A percentile compares a stretch with the other conserved stretches of the same genome.
Evolutionary conservation across 306 rosid species (phyloP).

Genomic region (Chamaecrista fasciculata): DNA sequence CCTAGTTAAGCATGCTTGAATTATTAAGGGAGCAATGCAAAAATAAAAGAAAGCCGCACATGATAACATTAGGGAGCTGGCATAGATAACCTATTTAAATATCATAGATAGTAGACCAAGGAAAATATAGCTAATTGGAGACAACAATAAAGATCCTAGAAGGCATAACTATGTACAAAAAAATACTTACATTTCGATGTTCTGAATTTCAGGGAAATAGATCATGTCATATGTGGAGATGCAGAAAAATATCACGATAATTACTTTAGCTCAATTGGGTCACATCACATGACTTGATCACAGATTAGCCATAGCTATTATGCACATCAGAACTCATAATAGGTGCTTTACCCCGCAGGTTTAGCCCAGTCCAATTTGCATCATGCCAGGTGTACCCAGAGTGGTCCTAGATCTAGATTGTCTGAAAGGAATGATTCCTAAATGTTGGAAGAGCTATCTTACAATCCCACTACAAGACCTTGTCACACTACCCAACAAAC

Average conservation of each 20-base stretch:
- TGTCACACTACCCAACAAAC: slow-evolving; percentile 27
- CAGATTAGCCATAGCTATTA: slow-evolving; percentile 6
- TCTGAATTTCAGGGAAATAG: neutral
- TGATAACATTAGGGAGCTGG: slow-evolving; percentile 18
- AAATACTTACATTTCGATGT: neutral
- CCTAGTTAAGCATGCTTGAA: slow-evolving; percentile 53
- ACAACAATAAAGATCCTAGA: neutral
- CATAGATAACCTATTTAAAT: slow-evolving; percentile 14
- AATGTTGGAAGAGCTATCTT: slow-evolving; percentile 4
- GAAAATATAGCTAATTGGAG: slow-evolving; percentile 2
- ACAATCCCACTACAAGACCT: slow-evolving; percentile 20
- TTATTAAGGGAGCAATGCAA: slow-evolving; percentile 34
- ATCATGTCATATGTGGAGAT: neutral
- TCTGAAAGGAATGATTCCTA: slow-evolving; percentile 25
- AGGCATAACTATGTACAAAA: neutral
- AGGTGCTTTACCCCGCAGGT: slow-evolving; percentile 11
- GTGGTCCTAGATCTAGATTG: neutral
- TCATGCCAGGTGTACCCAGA: neutral
- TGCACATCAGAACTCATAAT: slow-evolving; percentile 16
- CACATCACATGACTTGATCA: neutral
- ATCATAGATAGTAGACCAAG: slow-evolving; percentile 17
- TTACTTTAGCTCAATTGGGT: slow-evolving; percentile 3
- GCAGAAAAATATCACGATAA: slow-evolving; percentile 11
- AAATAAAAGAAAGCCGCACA: slow-evolving; percentile 23
- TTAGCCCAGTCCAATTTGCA: slow-evolving; percentile 19